Base-by-base conservation (phyloP, 2,329 filamentous ascomycete species). In the Verticillium isaacii region DNA sequence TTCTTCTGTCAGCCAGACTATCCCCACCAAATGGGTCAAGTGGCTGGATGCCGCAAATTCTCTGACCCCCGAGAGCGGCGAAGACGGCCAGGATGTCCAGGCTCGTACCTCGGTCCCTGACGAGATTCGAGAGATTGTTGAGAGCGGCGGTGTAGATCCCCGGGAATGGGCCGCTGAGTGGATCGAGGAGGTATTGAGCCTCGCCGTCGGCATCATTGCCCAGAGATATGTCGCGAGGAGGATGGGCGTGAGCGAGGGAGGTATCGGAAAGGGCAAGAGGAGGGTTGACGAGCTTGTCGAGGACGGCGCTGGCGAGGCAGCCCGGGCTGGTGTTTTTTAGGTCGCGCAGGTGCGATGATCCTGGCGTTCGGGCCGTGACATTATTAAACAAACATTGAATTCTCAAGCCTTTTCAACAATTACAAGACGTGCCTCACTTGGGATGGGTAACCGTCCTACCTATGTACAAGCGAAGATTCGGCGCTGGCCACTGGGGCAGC, bases 161-260 rank as follows among this genome's bases (percentile, higher is more conserved):
- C 84, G 95, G 62, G 95, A 99, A 75, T 99, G 95, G 95, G 91
- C 97, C 41, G 90, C 93, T 3, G 95, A 98, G 75, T 99, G 95
- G 95, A 85, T 99, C 56, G 94, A 98, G 78, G 94, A 98, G 78
- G 80, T 88, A 0, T 82, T 99, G 36, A 87, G 82, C 50, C 79
- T 98, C 57, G 85, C 88, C 3, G 85, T 96, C 0, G 94, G 95
- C 19, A 81, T 97, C 8, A 89, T 98, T 3, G 95, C 95, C 2
- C 95, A 99, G 82, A 84, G 93, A 66, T 99, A 99, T 73, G 95
- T 99, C 23, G 94, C 95, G 5, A 86, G 91, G 64, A 83, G 95
- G 61, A 99, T 99, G 95, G 94, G 95, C 14, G 94, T 99, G 11
- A 94, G 94, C 14, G 92, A 96, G 75, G 90, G 91, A 12, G 80